These are phyloP conservation scores for Nidula microcarpa DNA, from an alignment of 768 basidiomycete species.

Conservation along the genomic window DNA sequence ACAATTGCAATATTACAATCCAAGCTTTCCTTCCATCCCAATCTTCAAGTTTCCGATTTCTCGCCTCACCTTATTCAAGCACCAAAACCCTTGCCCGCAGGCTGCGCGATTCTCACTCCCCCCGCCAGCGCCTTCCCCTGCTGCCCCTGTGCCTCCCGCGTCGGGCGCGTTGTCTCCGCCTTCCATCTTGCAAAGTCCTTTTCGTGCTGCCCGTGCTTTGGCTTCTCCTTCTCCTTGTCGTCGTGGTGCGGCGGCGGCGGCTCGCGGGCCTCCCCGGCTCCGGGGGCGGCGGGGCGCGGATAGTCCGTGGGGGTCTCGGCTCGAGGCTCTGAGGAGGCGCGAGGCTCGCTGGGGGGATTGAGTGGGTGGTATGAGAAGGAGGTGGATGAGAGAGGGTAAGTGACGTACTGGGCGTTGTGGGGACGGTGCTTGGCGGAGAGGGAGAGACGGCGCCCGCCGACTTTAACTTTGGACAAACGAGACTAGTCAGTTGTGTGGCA, in stretches of 20 bases:
- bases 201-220: constrained; percentile 36
- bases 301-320: constrained; percentile 24
- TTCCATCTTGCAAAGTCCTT: constrained; percentile 44
- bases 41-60: too few species aligned
- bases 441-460: constrained; percentile 19
- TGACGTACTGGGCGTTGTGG: neutral
- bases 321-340: neutral
- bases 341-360: neutral
- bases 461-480: constrained; percentile 18
- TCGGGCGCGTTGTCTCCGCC: constrained; percentile 44
- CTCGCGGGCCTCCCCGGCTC: neutral
- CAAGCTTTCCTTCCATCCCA: too few species aligned
- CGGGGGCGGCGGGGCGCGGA: constrained; percentile 43
- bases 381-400: neutral
- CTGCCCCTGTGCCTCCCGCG: constrained; percentile 28
- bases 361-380: neutral
- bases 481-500: neutral
- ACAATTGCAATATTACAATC: too few species aligned
- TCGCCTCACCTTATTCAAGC: constrained; percentile 6
- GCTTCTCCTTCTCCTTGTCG: constrained; percentile 47
- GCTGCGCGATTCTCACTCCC: constrained; percentile 55
- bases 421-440: neutral
- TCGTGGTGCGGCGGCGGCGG: constrained; percentile 29
- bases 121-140: constrained; percentile 31
- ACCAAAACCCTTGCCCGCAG: constrained; percentile 37